Evolutionary conservation across 805 yeast species (phyloP).

Genomic region (Candida succiphila): DNA sequence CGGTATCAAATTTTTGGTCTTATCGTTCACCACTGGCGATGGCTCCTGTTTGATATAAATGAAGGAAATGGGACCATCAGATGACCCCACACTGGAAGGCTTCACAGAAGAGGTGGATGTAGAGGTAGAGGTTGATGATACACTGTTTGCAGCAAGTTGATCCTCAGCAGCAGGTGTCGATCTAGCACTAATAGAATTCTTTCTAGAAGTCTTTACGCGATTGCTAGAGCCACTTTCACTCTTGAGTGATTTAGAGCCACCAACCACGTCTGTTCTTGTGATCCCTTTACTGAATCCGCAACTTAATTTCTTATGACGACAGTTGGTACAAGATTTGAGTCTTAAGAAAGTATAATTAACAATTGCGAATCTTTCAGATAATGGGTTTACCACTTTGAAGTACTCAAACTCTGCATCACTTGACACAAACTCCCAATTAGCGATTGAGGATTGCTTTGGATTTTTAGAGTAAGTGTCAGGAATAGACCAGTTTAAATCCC

Average conservation of each 20-base stretch:
- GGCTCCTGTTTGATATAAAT: neutral
- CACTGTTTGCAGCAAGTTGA: too few species aligned
- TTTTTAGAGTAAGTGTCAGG: too few species aligned
- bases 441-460: constrained; percentile 14
- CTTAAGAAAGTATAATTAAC: constrained; percentile 23
- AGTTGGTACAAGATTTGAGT: constrained; percentile 47
- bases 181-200: too few species aligned
- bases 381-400: neutral
- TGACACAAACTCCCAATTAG: constrained; percentile 20
- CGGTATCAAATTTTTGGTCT: too few species aligned
- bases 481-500: constrained; percentile 3
- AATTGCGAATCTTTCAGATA: neutral
- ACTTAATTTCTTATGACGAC: constrained; percentile 30
- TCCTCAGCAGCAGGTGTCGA: too few species aligned
- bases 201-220: too few species aligned
- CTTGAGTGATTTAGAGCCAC: too few species aligned
- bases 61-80: constrained; percentile 1
- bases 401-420: constrained; percentile 5
- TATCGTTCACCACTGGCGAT: too few species aligned
- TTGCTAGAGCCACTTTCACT: too few species aligned
- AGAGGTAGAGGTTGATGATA: too few species aligned
- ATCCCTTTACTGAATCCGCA: constrained; percentile 59
- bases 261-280: constrained; percentile 49
- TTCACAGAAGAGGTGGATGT: too few species aligned
- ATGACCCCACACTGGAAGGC: constrained; percentile 1